Evolutionary conservation across 2,329 filamentous ascomycete genomes (phyloP), one percentile per base, ranked within the genome.

Genomic region (Alternaria tenuissima): DNA sequence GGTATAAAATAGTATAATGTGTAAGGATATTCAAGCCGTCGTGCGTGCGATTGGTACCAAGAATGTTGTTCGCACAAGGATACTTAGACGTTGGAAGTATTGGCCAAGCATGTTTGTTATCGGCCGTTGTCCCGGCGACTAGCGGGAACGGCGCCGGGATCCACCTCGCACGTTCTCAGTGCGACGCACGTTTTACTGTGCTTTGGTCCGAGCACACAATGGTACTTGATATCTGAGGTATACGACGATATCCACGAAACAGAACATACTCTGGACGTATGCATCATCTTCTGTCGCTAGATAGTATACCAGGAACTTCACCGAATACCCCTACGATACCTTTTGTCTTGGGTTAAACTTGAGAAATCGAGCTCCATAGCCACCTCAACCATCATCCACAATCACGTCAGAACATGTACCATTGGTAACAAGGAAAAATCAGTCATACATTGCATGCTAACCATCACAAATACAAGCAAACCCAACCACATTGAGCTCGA

Each of bases 371-470:
- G n/a, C 38, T 39, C 18, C 38, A 18, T 39, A 39, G 38, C 20
- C 38, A 6, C 18, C 7, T 26, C 42, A 34, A 16, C 24, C 34
- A 12, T 5, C 11, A 12, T 14, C 16, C 4, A 14, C 11, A 38
- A 24, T 47, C 38, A 53, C 5, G 14, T 32, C 20, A 54, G 14
- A 44, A 36, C 52, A 51, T n/a, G 12, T 34, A n/a, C 34, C 4
- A 4, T 3, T 39, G 46, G 6, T 52, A 48, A 52, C 24, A 70
- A 66, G 65, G 55, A 64, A 62, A 71, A 67, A 59, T 62, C 65
- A 66, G 62, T 72, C 67, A 66, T 75, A 74, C 65, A 77, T 75
- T 75, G 73, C 76, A 76, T 76, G 74, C 74, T 77, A 76, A 76
- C 70, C 69, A 57, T 71, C 69, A 75, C 66, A 76, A 74, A 69